phyloP scores from a whole-genome alignment of 257 asterid species.

The Rubia yunnanensis region DNA sequence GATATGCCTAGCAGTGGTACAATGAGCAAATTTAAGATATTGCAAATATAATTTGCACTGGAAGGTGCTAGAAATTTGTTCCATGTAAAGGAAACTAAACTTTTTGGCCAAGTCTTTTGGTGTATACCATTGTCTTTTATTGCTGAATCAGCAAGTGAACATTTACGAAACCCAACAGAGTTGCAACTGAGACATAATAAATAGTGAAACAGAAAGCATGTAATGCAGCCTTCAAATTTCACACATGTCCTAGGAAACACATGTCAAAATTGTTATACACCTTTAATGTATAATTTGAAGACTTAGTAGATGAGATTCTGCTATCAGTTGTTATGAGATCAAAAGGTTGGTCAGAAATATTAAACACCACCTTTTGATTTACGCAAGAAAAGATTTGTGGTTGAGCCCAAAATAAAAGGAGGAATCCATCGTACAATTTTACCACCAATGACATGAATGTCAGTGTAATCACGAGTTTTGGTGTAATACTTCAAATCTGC shows the following conservation, averaged over 20 bases:
- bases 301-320: not conserved
- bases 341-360: not conserved
- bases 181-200: not conserved
- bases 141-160: not conserved
- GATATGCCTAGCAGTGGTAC: constrained; percentile 51
- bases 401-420: not conserved
- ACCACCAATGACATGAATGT: constrained; percentile 68
- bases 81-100: not conserved
- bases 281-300: not conserved
- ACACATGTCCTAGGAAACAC: not conserved
- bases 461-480: constrained; percentile 81
- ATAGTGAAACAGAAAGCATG: not conserved
- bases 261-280: no score
- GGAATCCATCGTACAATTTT: constrained; percentile 43
- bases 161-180: not conserved
- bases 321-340: not conserved
- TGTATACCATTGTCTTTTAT: not conserved
- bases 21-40: constrained; percentile 16
- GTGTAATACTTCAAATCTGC: constrained; percentile 87
- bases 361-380: not conserved
- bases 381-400: not conserved
- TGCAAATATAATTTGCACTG: not conserved
- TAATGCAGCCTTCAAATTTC: not conserved
- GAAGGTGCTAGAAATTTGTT: not conserved
- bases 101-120: not conserved